phyloP scores from a whole-genome alignment of 225 moss, liverwort and hornwort species.

The Antitrichia curtipendula region DNA sequence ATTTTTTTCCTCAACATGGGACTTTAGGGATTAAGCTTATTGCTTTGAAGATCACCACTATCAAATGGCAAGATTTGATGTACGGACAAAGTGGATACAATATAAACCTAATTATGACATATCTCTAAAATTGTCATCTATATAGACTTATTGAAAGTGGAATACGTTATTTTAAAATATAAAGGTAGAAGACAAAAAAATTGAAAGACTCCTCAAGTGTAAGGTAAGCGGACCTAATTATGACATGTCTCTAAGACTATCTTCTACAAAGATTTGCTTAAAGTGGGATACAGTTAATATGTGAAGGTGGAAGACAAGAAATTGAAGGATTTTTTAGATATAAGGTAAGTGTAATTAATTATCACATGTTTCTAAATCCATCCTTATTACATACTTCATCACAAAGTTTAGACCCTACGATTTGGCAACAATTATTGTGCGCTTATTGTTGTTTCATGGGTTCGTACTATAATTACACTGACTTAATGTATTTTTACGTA shows the following conservation, averaged over 20 bases:
- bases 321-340: background rate
- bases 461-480: too few relatives aligned
- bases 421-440: too few relatives aligned
- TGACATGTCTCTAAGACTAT: background rate
- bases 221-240: background rate
- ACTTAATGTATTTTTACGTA: too few relatives aligned
- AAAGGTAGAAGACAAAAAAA: too few relatives aligned
- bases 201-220: background rate
- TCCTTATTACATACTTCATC: too few relatives aligned
- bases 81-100: background rate
- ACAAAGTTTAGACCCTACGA: too few relatives aligned
- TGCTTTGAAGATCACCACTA: rapidly evolving
- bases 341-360: background rate
- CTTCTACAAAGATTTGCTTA: background rate
- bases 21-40: too few relatives aligned
- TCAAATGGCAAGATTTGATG: background rate
- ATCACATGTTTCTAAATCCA: rapidly evolving
- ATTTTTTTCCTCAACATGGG: too few relatives aligned
- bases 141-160: background rate
- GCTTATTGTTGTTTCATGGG: too few relatives aligned
- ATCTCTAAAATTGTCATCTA: background rate
- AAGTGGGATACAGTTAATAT: background rate
- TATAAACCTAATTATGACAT: too few relatives aligned
- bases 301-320: background rate
- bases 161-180: background rate